Evolutionary conservation across 2,329 filamentous ascomycete species (phyloP).

Genomic region (Plenodomus biglobosus): DNA sequence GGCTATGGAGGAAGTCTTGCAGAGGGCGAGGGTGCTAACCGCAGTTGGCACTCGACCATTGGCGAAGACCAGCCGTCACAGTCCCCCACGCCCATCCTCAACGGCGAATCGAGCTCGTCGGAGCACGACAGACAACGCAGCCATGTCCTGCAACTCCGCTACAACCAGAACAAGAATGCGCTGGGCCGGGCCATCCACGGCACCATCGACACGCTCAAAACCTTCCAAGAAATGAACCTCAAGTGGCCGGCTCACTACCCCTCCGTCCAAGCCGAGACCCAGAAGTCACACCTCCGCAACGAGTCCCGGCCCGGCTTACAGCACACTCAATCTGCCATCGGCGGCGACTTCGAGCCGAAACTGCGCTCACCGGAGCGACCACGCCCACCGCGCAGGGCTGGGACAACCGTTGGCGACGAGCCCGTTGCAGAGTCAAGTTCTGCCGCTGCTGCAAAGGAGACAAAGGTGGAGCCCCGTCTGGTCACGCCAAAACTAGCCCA

Average conservation of each 20-base stretch:
- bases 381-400: conserved; percentile 64
- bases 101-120: conserved; percentile 52
- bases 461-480: conserved; percentile 71
- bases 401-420: conserved; percentile 65
- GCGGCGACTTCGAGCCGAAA: conserved; percentile 50
- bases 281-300: conserved; percentile 45
- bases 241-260: conserved; percentile 96
- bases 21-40: conserved; percentile 59
- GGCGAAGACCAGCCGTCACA: conserved; percentile 61
- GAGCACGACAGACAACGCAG: conserved; percentile 69
- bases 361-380: conserved; percentile 51
- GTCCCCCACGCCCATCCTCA: conserved; percentile 54
- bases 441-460: conserved; percentile 60
- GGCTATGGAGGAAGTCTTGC: conserved; percentile 83
- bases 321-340: conserved; percentile 63
- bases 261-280: conserved; percentile 64
- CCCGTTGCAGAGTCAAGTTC: conserved; percentile 71
- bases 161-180: conserved; percentile 86
- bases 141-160: conserved; percentile 89
- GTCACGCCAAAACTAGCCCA: conserved; percentile 91
- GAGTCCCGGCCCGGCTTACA: conserved; percentile 63
- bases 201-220: conserved; percentile 80
- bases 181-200: conserved; percentile 85
- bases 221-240: conserved; percentile 83
- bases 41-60: conserved; percentile 58